A percentile compares a stretch with the other conserved stretches of the same genome.
These are phyloP conservation scores for Nemania diffusa DNA, from an alignment of 2,329 filamentous ascomycete genomes.

Conservation along the genomic window DNA sequence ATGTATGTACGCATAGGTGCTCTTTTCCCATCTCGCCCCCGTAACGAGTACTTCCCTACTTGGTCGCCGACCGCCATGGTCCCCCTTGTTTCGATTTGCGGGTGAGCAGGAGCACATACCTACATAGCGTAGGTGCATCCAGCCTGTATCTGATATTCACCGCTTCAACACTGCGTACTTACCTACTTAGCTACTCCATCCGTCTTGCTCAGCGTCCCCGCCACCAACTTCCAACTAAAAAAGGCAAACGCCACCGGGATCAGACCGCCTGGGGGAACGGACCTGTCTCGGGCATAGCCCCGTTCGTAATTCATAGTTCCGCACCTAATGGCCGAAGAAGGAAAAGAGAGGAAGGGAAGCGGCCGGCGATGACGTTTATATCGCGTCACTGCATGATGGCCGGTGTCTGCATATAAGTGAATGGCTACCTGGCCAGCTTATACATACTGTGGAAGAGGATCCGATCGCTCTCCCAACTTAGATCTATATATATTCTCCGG, in stretches of 20 bases:
- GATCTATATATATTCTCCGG: neutral
- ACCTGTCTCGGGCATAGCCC: conserved; percentile 12
- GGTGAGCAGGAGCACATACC: neutral
- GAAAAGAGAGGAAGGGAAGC: neutral
- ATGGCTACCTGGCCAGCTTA: neutral
- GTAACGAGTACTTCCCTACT: neutral
- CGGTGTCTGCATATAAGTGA: neutral
- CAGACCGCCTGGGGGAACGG: conserved; percentile 20
- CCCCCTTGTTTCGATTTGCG: conserved; percentile 7
- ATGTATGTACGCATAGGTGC: too few species aligned
- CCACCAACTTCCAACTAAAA: conserved; percentile 3
- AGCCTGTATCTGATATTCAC: conserved; percentile 20
- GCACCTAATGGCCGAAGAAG: neutral
- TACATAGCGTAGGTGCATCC: neutral
- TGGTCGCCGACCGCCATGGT: neutral
- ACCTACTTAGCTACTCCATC: neutral
- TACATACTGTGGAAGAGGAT: neutral
- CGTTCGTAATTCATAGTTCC: neutral
- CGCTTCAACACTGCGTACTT: conserved; percentile 11
- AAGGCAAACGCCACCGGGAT: conserved; percentile 13
- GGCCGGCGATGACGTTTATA: conserved; percentile 14
- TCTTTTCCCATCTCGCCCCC: neutral
- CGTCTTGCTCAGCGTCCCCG: conserved; percentile 2
- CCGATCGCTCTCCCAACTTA: neutral
- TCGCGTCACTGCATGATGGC: conserved; percentile 2